Conservation (phyloP, 805 yeast species). For the Saturnispora dispora region DNA sequence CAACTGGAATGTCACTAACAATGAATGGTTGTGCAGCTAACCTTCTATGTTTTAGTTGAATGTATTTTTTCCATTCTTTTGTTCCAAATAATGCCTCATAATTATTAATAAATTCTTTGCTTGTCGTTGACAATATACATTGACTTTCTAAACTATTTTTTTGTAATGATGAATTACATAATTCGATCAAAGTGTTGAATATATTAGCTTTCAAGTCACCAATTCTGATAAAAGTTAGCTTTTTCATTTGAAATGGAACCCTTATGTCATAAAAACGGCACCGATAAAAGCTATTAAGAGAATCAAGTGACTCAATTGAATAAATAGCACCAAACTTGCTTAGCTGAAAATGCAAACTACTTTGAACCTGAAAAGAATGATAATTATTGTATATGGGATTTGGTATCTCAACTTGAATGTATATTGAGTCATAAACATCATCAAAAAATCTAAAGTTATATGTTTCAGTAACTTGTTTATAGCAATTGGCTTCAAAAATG, state of each 20-base stretch:
- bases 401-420: conserved; percentile 9
- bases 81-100: not conserved
- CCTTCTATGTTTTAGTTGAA: conserved; percentile 18
- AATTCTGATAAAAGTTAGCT: conserved; percentile 8
- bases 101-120: not conserved
- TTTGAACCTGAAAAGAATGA: conserved; percentile 9
- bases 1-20: conserved; percentile 21
- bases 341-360: conserved; percentile 15
- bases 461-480: not conserved
- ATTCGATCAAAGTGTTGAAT: conserved; percentile 20
- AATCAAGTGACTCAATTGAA: conserved; percentile 5
- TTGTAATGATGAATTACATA: conserved; percentile 3
- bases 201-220: conserved; percentile 12
- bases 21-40: conserved; percentile 19
- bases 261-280: conserved; percentile 30
- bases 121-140: not conserved
- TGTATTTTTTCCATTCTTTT: conserved; percentile 19
- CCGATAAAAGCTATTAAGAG: conserved; percentile 13
- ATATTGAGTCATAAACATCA: conserved; percentile 18
- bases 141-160: not conserved
- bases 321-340: conserved; percentile 20
- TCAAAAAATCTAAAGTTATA: conserved; percentile 20
- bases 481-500: conserved; percentile 10
- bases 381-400: not conserved
- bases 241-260: conserved; percentile 26